These are phyloP conservation scores for Sarcodon aspratus DNA, from an alignment of 768 basidiomycete genomes.

Conservation along the genomic window DNA sequence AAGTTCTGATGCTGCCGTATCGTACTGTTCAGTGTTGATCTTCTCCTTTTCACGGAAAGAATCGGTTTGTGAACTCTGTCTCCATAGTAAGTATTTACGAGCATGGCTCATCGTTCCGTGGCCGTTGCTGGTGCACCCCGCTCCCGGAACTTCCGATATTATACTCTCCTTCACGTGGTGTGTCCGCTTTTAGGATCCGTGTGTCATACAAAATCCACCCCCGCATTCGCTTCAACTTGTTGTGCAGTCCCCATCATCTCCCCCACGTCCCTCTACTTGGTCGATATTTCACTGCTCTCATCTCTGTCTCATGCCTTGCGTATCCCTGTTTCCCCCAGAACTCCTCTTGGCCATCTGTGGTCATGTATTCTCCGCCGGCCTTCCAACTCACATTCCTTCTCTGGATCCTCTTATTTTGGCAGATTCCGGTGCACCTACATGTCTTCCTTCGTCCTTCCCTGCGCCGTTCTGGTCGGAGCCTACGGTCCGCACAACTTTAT, in stretches of 20 bases:
- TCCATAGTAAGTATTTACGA: no score
- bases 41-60: no score
- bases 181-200: no score
- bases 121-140: no score
- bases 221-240: no score
- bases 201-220: no score
- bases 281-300: not conserved
- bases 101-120: no score
- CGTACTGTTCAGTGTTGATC: no score
- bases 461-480: conserved; percentile 61
- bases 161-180: no score
- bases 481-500: conserved; percentile 50
- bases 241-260: not conserved
- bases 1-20: no score
- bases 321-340: conserved; percentile 54
- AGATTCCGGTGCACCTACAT: conserved; percentile 35
- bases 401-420: conserved; percentile 57
- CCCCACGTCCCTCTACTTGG: not conserved
- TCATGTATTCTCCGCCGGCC: conserved; percentile 52
- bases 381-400: conserved; percentile 42
- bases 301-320: conserved; percentile 5
- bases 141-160: no score
- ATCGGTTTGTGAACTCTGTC: no score
- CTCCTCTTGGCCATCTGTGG: conserved; percentile 64
- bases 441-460: conserved; percentile 65